A percentile compares a stretch with the other conserved stretches of the same genome.
These are phyloP conservation scores for Tylopilus rubrobrunneus DNA, from an alignment of 768 basidiomycete genomes.

Conservation along the genomic window DNA sequence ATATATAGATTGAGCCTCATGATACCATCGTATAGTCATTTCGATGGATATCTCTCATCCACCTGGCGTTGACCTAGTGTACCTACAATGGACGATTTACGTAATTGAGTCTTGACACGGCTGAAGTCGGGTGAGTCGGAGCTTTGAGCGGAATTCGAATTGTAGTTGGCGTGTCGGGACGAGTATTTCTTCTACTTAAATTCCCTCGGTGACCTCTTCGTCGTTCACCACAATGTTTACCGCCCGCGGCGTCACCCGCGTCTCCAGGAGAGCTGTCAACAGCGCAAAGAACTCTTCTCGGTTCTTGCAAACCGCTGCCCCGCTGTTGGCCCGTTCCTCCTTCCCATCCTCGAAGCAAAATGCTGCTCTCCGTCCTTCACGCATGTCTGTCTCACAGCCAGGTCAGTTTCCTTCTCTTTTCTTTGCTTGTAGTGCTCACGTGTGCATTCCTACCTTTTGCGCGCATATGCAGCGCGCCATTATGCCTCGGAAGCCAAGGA, in stretches of 20 bases:
- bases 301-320: conserved; percentile 75
- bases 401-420: conserved; percentile 39
- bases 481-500: conserved; percentile 89
- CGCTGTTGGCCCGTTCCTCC: conserved; percentile 52
- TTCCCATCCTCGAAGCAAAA: conserved; percentile 44
- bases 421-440: neutral
- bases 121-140: conserved; percentile 30
- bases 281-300: conserved; percentile 71
- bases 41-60: too few relatives aligned
- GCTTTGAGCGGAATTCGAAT: conserved; percentile 26
- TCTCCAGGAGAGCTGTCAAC: conserved; percentile 80
- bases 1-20: too few relatives aligned
- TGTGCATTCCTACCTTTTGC: neutral
- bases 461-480: conserved; percentile 53
- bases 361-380: conserved; percentile 45
- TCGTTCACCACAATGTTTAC: conserved; percentile 67
- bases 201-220: conserved; percentile 21
- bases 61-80: too few relatives aligned
- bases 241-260: conserved; percentile 81
- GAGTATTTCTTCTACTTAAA: conserved; percentile 32
- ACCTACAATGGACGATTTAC: conserved; percentile 8
- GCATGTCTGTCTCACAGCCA: conserved; percentile 45
- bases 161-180: conserved; percentile 13
- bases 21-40: too few relatives aligned
- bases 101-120: conserved; percentile 19